Evolutionary conservation across 768 basidiomycete genomes (phyloP).

Genomic region (Boletus tylopilopsis): DNA sequence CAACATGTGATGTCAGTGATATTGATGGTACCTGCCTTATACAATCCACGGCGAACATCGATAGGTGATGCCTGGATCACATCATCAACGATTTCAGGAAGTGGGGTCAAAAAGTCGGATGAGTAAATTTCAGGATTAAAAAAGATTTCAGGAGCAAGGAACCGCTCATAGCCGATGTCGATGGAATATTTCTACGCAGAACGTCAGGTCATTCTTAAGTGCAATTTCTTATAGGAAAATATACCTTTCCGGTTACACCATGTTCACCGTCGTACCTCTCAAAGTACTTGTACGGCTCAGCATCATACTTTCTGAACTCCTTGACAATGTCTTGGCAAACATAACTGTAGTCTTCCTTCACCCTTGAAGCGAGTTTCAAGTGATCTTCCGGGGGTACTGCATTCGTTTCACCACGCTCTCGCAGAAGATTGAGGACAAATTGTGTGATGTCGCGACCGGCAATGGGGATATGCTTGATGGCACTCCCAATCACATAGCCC

Average conservation of each 20-base stretch:
- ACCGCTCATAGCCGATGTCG: conserved; percentile 97
- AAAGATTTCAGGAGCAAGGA: conserved; percentile 98
- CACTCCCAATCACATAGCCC: conserved; percentile 97
- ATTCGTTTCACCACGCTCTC: conserved; percentile 90
- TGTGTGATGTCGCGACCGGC: conserved; percentile 96
- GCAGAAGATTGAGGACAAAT: conserved; percentile 92
- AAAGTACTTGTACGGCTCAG: conserved; percentile 93
- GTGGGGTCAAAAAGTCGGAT: conserved; percentile 94
- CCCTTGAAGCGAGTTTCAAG: conserved; percentile 82
- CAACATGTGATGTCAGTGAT: not conserved
- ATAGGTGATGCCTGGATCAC: conserved; percentile 96
- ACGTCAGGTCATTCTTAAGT: conserved; percentile 5
- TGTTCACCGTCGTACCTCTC: conserved; percentile 92
- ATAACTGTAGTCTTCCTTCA: conserved; percentile 98
- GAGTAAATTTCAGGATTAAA: conserved; percentile 99
- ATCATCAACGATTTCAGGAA: conserved; percentile 93
- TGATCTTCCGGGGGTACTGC: conserved; percentile 96
- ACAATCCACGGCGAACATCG: conserved; percentile 92
- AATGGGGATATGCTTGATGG: conserved; percentile 98
- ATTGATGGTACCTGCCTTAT: conserved; percentile 62
- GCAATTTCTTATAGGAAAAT: conserved; percentile 18
- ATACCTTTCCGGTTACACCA: conserved; percentile 85
- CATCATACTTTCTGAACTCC: conserved; percentile 98
- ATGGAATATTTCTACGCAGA: conserved; percentile 77
- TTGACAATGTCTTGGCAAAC: conserved; percentile 99